These are phyloP conservation scores for Ophiostoma perfectum DNA, from an alignment of 2,329 filamentous ascomycete genomes.

Conservation along the genomic window DNA sequence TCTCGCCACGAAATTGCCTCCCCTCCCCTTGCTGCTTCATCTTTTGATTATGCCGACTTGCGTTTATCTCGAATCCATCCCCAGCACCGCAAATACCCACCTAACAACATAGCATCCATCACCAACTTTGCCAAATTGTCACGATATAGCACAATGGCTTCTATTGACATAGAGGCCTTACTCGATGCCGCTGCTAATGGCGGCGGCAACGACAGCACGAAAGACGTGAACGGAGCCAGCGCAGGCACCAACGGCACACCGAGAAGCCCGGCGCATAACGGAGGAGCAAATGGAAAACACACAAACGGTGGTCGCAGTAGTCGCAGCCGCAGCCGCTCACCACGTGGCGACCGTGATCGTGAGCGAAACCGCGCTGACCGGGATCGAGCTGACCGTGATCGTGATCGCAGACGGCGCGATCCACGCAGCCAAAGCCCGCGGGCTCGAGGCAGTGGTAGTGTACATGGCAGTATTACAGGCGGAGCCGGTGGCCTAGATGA, in stretches of 20 bases:
- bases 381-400: constrained; percentile 27
- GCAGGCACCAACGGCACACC: constrained; percentile 33
- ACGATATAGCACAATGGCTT: constrained; percentile 49
- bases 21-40: background rate
- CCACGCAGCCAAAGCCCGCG: constrained; percentile 42
- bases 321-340: constrained; percentile 20
- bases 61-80: background rate
- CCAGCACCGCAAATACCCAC: background rate
- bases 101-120: background rate
- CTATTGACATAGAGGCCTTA: constrained; percentile 80
- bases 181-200: constrained; percentile 73
- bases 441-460: constrained; percentile 45
- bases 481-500: constrained; percentile 11
- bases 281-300: constrained; percentile 24
- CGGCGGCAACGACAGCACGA: constrained; percentile 32
- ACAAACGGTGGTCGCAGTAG: constrained; percentile 24
- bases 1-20: constrained; percentile 7
- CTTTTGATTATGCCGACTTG: background rate
- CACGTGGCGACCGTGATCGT: constrained; percentile 1
- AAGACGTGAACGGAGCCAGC: constrained; percentile 31
- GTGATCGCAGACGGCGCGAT: constrained; percentile 36
- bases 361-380: constrained; percentile 33
- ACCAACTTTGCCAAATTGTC: background rate
- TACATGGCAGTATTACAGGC: background rate
- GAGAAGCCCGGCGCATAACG: constrained; percentile 41